Evolutionary conservation across 164 flowering plant species (phyloP).

Genomic region (Hamamelis virginiana): DNA sequence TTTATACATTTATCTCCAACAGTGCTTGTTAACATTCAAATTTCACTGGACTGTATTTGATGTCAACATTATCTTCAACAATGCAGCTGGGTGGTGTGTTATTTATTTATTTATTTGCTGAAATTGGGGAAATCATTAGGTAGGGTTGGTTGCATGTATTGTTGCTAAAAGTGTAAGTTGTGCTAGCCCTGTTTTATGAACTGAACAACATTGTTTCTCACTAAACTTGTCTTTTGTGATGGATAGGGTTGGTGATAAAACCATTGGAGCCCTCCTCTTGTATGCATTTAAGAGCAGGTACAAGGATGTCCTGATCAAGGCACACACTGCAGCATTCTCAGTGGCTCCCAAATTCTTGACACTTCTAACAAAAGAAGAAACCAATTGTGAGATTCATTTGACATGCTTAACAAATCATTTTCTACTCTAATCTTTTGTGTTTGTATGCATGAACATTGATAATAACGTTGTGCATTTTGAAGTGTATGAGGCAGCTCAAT

Average conservation of each 20-base stretch:
- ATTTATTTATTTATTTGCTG: too few species aligned
- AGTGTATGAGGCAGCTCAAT: constrained; percentile 86
- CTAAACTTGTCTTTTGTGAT: constrained; percentile 16
- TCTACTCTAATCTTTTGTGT: neutral
- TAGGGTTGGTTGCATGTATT: neutral
- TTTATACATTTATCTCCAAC: too few species aligned
- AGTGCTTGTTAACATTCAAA: too few species aligned
- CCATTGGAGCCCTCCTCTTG: constrained; percentile 69
- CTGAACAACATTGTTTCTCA: neutral
- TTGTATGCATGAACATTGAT: neutral
- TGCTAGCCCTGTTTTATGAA: neutral
- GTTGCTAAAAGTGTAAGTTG: neutral
- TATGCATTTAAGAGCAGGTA: constrained; percentile 72
- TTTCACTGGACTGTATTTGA: too few species aligned
- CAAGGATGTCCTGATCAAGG: constrained; percentile 76
- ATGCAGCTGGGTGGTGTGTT: too few species aligned
- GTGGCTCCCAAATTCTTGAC: constrained; percentile 55
- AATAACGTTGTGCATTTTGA: constrained; percentile 7
- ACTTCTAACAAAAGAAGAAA: constrained; percentile 74
- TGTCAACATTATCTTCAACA: too few species aligned
- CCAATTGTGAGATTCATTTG: constrained; percentile 45
- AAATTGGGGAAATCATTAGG: too few species aligned
- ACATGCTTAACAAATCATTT: neutral
- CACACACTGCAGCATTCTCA: constrained; percentile 58
- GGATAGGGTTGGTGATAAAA: constrained; percentile 72